Evolutionary conservation across 768 basidiomycete genomes (phyloP).

Genomic region (Hericium rajendrae): DNA sequence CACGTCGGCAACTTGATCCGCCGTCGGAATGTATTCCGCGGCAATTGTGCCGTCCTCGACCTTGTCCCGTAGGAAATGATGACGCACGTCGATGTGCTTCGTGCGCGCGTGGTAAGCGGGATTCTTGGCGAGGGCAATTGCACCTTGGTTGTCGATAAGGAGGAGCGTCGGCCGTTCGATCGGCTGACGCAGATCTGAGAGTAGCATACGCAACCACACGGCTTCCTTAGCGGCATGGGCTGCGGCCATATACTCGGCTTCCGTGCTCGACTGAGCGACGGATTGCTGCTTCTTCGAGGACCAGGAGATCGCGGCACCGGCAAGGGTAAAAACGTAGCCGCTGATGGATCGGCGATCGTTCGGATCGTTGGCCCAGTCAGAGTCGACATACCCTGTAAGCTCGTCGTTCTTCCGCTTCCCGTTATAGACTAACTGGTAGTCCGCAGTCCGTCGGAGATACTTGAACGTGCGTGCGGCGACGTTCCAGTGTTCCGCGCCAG

Average conservation of each 20-base stretch:
- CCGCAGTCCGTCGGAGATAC: neutral
- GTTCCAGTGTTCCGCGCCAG: slow-evolving; percentile 19
- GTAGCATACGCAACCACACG: slow-evolving; percentile 21
- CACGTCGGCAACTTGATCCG: neutral
- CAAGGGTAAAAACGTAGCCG: slow-evolving; percentile 21
- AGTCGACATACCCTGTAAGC: slow-evolving; percentile 15
- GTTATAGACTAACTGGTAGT: neutral
- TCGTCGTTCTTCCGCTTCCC: neutral
- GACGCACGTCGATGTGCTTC: neutral
- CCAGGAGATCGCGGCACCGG: slow-evolving; percentile 28
- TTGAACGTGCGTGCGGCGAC: slow-evolving; percentile 21
- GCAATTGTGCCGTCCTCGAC: neutral
- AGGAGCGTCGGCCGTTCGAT: neutral
- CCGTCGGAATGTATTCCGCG: neutral
- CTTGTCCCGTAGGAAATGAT: neutral
- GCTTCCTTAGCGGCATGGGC: slow-evolving; percentile 23
- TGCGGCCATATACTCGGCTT: slow-evolving; percentile 33
- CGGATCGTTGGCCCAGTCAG: slow-evolving; percentile 17
- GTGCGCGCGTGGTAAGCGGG: slow-evolving; percentile 19
- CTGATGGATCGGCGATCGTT: slow-evolving; percentile 16
- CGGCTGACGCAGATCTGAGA: slow-evolving; percentile 5
- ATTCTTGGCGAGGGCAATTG: neutral
- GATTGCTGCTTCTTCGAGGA: slow-evolving; percentile 25
- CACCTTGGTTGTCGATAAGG: neutral
- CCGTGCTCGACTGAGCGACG: slow-evolving; percentile 26